Conservation (phyloP, 2,329 filamentous ascomycete genomes). For the Xylaria sp. region DNA sequence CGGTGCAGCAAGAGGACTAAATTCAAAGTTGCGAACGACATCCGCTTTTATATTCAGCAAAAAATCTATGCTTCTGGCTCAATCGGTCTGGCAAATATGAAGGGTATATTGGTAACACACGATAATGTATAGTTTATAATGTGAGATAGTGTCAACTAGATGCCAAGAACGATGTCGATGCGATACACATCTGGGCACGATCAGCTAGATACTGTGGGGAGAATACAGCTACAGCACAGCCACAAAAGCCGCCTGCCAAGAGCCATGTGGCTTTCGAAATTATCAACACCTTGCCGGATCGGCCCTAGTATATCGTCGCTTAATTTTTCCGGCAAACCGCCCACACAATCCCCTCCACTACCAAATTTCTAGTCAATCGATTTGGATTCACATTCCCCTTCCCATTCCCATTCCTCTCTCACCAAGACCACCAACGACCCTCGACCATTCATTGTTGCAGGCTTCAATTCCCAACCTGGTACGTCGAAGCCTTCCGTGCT, state of each 20-base stretch:
- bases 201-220: too few relatives aligned
- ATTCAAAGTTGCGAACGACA: background rate
- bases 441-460: slow-evolving; percentile 45
- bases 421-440: slow-evolving; percentile 40
- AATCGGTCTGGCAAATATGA: too few relatives aligned
- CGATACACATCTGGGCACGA: too few relatives aligned
- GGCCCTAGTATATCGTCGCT: slow-evolving; percentile 36
- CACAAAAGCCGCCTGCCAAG: too few relatives aligned
- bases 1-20: slow-evolving; percentile 11
- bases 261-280: slow-evolving; percentile 11
- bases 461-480: slow-evolving; percentile 45
- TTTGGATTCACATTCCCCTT: too few relatives aligned
- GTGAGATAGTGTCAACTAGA: too few relatives aligned
- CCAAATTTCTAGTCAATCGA: slow-evolving; percentile 37
- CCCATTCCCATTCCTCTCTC: slow-evolving; percentile 37
- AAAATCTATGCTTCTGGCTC: too few relatives aligned
- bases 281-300: background rate
- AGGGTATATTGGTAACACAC: too few relatives aligned
- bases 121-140: too few relatives aligned
- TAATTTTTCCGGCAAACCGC: slow-evolving; percentile 35
- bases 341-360: slow-evolving; percentile 38
- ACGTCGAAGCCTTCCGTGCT: slow-evolving; percentile 21
- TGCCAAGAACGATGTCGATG: too few relatives aligned
- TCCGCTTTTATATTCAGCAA: too few relatives aligned
- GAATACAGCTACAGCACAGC: too few relatives aligned